Percentiles rank a stretch among this genome's conserved stretches.
Evolutionary conservation across 306 rosid species (phyloP).

Genomic region (Datisca glomerata): DNA sequence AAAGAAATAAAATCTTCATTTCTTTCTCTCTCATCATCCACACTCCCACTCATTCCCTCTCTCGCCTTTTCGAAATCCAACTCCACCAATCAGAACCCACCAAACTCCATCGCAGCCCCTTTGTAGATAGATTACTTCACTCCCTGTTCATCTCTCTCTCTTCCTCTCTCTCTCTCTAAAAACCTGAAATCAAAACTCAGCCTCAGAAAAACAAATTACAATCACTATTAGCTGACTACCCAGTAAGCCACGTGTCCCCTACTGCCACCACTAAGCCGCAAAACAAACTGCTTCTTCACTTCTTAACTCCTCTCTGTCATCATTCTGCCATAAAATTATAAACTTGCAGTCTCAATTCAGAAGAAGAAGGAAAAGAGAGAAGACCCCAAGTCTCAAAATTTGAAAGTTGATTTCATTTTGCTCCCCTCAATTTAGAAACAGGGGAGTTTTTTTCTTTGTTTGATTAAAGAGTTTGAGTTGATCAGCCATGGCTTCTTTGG

Average conservation of each 20-base stretch:
- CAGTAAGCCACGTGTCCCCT: slow-evolving; percentile 39
- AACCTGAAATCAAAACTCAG: slow-evolving; percentile 15
- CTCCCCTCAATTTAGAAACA: slow-evolving; percentile 12
- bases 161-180: slow-evolving; percentile 3
- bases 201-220: slow-evolving; percentile 17
- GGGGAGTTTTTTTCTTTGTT: slow-evolving; percentile 1
- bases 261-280: slow-evolving; percentile 31
- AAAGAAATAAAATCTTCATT: not conserved
- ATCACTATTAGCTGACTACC: slow-evolving; percentile 10
- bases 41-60: slow-evolving; percentile 15
- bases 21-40: slow-evolving; percentile 43
- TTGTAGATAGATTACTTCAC: slow-evolving; percentile 22
- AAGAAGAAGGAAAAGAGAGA: not conserved
- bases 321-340: slow-evolving; percentile 16
- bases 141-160: not conserved
- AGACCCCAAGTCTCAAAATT: slow-evolving; percentile 12
- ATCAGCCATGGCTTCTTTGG: slow-evolving; percentile 67
- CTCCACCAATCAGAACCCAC: slow-evolving; percentile 52
- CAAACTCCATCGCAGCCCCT: slow-evolving; percentile 41
- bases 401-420: slow-evolving; percentile 1
- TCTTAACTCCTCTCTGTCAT: slow-evolving; percentile 1
- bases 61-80: slow-evolving; percentile 35
- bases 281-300: slow-evolving; percentile 16
- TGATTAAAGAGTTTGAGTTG: slow-evolving; percentile 2
- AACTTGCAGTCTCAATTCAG: slow-evolving; percentile 6